Percentiles rank a stretch among this genome's conserved stretches.
These are phyloP conservation scores for Fusarium lateritium DNA, from an alignment of 2,329 filamentous ascomycete genomes.

Conservation along the genomic window DNA sequence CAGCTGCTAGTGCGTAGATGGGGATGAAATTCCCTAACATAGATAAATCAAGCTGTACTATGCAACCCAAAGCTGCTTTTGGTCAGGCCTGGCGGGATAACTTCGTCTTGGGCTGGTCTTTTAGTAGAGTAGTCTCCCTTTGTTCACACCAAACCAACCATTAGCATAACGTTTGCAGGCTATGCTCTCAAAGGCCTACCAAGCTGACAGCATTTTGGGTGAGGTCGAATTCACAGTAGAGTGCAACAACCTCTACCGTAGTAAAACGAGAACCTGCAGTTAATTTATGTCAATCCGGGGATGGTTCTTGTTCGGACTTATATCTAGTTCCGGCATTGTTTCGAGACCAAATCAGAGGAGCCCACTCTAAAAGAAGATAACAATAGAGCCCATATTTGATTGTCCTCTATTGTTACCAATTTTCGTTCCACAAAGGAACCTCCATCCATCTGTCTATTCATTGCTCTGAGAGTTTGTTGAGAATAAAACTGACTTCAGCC, in stretches of 20 bases:
- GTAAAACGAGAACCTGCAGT: not conserved
- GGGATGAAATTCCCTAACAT: conserved; percentile 1
- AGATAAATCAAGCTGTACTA: conserved; percentile 7
- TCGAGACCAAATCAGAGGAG: not conserved
- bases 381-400: conserved; percentile 3
- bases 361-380: conserved; percentile 1
- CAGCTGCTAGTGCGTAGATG: conserved; percentile 13
- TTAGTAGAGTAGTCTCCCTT: conserved; percentile 3
- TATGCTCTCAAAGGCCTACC: not conserved
- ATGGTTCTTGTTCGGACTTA: not conserved
- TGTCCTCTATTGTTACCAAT: conserved; percentile 6
- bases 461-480: conserved; percentile 10
- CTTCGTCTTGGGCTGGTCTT: conserved; percentile 12
- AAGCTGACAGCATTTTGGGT: not conserved
- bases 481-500: conserved; percentile 35
- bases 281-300: conserved; percentile 10
- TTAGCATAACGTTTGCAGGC: conserved; percentile 3
- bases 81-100: conserved; percentile 1
- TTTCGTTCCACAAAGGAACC: not conserved
- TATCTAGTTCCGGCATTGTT: not conserved
- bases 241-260: not conserved
- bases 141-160: not conserved
- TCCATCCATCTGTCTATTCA: conserved; percentile 5
- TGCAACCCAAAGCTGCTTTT: conserved; percentile 4
- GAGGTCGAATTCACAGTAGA: conserved; percentile 1